A percentile compares a stretch with the other conserved stretches of the same genome.
Conservation (phyloP, 306 rosid genomes). For the Cucurbita ficifolia region DNA sequence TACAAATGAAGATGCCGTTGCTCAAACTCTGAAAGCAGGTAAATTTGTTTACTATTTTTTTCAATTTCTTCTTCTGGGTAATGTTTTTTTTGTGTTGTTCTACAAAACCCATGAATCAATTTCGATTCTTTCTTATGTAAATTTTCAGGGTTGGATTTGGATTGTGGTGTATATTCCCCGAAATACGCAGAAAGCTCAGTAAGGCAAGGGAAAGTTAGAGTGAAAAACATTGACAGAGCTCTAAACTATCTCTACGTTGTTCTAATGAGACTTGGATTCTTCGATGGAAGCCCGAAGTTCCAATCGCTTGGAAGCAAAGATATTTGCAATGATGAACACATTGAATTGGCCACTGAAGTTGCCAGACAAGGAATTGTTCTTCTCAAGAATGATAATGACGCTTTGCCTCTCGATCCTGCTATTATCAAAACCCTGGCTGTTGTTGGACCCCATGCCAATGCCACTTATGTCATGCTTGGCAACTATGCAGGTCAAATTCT, state of each 20-base stretch:
- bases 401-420: slow-evolving; percentile 33
- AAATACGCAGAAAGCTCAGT: slow-evolving; percentile 47
- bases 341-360: slow-evolving; percentile 45
- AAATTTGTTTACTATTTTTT: not conserved
- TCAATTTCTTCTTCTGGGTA: not conserved
- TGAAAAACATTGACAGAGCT: slow-evolving; percentile 44
- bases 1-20: slow-evolving; percentile 79
- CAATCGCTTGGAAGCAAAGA: slow-evolving; percentile 50
- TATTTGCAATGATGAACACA: slow-evolving; percentile 45
- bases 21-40: slow-evolving; percentile 76
- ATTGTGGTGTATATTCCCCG: slow-evolving; percentile 43
- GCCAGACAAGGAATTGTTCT: slow-evolving; percentile 67
- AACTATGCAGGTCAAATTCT: slow-evolving; percentile 38
- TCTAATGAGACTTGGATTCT: slow-evolving; percentile 63
- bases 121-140: not conserved
- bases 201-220: slow-evolving; percentile 39
- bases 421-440: slow-evolving; percentile 23
- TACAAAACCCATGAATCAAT: not conserved
- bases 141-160: slow-evolving; percentile 63
- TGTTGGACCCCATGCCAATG: slow-evolving; percentile 67
- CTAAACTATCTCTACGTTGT: slow-evolving; percentile 60
- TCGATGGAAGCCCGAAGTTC: slow-evolving; percentile 49
- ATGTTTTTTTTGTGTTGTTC: not conserved
- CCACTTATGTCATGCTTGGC: slow-evolving; percentile 50
- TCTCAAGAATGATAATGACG: slow-evolving; percentile 31